These are phyloP conservation scores for Beauveria scarabaeidicola DNA, from an alignment of 2,329 filamentous ascomycete genomes.

Conservation along the genomic window DNA sequence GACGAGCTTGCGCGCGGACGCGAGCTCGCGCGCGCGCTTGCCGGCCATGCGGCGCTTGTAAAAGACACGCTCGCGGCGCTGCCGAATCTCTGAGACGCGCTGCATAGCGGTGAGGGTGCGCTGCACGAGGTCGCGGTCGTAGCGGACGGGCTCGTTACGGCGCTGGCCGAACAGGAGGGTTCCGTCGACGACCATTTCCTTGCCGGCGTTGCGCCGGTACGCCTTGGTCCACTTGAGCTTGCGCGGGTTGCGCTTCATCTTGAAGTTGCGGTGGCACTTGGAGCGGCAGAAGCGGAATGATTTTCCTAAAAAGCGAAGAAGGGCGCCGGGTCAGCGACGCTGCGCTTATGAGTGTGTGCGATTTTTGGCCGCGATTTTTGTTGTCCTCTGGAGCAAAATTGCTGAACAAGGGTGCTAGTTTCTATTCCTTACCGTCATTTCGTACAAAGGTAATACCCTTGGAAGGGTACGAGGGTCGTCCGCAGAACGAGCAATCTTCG, in stretches of 20 bases:
- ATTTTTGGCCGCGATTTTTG: neutral
- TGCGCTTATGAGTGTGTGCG: no score
- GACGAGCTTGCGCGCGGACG: conserved; percentile 77
- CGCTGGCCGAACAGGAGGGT: conserved; percentile 87
- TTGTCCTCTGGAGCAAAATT: neutral
- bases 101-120: conserved; percentile 90
- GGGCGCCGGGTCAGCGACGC: neutral
- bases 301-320: conserved; percentile 24
- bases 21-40: conserved; percentile 74
- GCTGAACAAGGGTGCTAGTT: neutral
- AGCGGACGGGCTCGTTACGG: conserved; percentile 89
- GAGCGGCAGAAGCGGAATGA: conserved; percentile 51
- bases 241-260: conserved; percentile 96
- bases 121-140: conserved; percentile 84
- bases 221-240: conserved; percentile 97
- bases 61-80: conserved; percentile 78
- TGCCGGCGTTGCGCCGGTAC: conserved; percentile 72
- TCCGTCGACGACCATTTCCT: conserved; percentile 85
- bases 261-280: conserved; percentile 66
- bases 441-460: conserved; percentile 48
- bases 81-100: conserved; percentile 76
- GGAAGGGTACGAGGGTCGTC: conserved; percentile 43
- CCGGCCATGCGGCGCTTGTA: conserved; percentile 91
- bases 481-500: conserved; percentile 39
- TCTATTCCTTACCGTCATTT: conserved; percentile 32